phyloP scores from a whole-genome alignment of 306 rosid species.

The Abrus pulchellus region DNA sequence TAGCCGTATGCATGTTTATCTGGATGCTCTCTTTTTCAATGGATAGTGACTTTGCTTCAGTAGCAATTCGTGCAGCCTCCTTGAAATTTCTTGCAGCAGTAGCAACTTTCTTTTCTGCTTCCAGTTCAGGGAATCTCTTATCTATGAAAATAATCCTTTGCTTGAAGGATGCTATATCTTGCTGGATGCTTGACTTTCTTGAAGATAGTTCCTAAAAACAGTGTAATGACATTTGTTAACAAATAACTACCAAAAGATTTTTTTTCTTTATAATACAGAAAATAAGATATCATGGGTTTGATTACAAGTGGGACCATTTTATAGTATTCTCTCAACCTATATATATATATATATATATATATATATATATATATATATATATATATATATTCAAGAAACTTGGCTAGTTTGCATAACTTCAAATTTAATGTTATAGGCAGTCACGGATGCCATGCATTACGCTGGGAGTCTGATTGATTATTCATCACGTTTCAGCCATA shows the following conservation, averaged over 20 bases:
- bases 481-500: constrained; percentile 33
- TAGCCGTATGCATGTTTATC: constrained; percentile 57
- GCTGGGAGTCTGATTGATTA: constrained; percentile 25
- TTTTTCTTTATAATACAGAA: background rate
- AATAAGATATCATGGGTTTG: constrained; percentile 31
- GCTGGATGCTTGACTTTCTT: constrained; percentile 79
- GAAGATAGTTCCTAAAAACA: constrained; percentile 77
- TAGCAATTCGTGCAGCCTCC: constrained; percentile 86
- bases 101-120: constrained; percentile 87
- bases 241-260: constrained; percentile 35
- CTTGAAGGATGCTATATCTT: constrained; percentile 73
- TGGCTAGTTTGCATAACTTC: constrained; percentile 28
- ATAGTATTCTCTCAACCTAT: constrained; percentile 34
- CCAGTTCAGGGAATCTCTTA: constrained; percentile 87
- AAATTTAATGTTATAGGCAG: constrained; percentile 25
- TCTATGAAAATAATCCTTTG: constrained; percentile 75
- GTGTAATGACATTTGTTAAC: constrained; percentile 45
- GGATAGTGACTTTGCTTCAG: constrained; percentile 72
- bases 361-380: background rate
- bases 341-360: background rate
- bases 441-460: background rate
- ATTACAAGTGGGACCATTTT: constrained; percentile 13
- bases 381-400: constrained; percentile 30
- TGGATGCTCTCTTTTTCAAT: constrained; percentile 71
- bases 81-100: constrained; percentile 84